These are phyloP conservation scores for Metschnikowia kofuensis DNA, from an alignment of 805 yeast species.

Conservation along the genomic window DNA sequence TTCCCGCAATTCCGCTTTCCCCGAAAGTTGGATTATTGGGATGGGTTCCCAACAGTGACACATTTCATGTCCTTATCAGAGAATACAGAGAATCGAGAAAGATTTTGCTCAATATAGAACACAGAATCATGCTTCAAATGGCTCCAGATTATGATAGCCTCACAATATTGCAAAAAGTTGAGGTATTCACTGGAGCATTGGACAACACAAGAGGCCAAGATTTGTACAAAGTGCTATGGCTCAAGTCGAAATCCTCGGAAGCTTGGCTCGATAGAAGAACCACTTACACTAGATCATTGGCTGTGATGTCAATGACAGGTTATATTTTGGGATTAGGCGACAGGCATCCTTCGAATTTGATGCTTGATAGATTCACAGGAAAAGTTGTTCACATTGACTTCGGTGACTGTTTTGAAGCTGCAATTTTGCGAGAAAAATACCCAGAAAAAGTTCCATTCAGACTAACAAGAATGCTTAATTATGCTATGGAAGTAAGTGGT, in stretches of 20 bases:
- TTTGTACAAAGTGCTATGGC: constrained; percentile 91
- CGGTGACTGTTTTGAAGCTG: constrained; percentile 99
- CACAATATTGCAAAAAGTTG: constrained; percentile 88
- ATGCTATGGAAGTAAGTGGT: constrained; percentile 99
- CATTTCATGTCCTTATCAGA: constrained; percentile 87
- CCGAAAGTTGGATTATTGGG: constrained; percentile 96
- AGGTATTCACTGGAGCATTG: constrained; percentile 92
- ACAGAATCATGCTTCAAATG: constrained; percentile 94
- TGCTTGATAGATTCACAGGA: constrained; percentile 93
- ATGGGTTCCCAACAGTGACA: constrained; percentile 97
- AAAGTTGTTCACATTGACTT: constrained; percentile 96
- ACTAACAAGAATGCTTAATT: constrained; percentile 92
- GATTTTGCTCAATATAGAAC: constrained; percentile 87
- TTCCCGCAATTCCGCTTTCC: constrained; percentile 91
- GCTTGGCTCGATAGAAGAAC: constrained; percentile 98
- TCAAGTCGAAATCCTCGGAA: constrained; percentile 92
- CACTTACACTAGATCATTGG: constrained; percentile 90
- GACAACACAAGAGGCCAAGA: constrained; percentile 97
- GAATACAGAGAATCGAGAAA: constrained; percentile 92
- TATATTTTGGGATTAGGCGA: constrained; percentile 96
- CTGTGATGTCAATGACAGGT: constrained; percentile 99
- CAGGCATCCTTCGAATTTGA: constrained; percentile 94
- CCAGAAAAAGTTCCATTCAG: constrained; percentile 99
- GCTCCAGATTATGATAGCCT: constrained; percentile 93
- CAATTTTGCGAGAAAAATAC: constrained; percentile 90